Conservation (phyloP, 257 asterid species). For the Solanum chiquidenum region DNA sequence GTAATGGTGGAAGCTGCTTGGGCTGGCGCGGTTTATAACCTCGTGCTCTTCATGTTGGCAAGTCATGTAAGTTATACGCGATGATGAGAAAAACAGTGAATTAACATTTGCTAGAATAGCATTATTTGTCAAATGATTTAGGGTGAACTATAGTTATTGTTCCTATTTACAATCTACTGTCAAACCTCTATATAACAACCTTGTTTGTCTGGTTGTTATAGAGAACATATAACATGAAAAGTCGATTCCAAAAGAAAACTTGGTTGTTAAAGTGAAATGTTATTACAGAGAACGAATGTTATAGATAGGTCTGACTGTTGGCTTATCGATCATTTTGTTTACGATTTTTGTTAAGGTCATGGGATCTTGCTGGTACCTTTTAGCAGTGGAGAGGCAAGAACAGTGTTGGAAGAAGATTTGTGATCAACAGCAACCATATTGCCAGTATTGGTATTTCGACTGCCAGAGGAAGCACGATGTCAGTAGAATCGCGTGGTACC, state of each 20-base stretch:
- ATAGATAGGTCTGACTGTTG: background rate
- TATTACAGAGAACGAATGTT: background rate
- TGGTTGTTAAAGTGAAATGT: background rate
- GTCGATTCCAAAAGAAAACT: background rate
- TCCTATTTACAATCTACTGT: background rate
- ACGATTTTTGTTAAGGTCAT: constrained; percentile 24
- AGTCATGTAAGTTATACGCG: constrained; percentile 43
- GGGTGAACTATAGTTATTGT: background rate
- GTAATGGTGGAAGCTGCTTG: constrained; percentile 65
- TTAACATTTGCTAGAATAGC: background rate
- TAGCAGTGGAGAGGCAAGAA: constrained; percentile 55
- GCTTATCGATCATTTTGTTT: background rate
- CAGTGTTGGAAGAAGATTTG: constrained; percentile 61
- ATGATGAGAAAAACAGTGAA: background rate
- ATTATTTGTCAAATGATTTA: background rate
- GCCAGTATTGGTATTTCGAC: constrained; percentile 44
- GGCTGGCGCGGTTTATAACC: constrained; percentile 77
- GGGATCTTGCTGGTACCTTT: constrained; percentile 68
- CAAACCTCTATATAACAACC: background rate
- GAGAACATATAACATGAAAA: background rate
- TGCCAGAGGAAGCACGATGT: constrained; percentile 17
- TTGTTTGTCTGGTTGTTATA: background rate
- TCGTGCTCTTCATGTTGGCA: constrained; percentile 58
- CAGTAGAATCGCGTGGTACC: constrained; percentile 30
- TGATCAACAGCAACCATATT: constrained; percentile 25